phyloP scores from a whole-genome alignment of 768 basidiomycete species.

The Saitozyma podzolica region DNA sequence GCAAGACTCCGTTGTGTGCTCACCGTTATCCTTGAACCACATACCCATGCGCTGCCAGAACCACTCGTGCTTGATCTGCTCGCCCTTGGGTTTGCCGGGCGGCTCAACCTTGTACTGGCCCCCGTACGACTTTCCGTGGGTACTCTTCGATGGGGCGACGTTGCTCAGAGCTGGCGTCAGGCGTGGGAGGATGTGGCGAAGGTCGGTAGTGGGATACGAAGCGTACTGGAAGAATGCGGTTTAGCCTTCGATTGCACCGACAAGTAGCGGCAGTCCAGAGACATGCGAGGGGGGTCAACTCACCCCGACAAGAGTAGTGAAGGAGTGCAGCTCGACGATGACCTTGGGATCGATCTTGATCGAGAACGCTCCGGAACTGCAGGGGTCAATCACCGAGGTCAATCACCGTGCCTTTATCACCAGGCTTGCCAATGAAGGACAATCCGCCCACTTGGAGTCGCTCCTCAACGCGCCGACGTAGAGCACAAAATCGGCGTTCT shows the following conservation, averaged over 20 bases:
- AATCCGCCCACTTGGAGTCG: constrained; percentile 49
- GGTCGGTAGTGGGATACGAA: constrained; percentile 47
- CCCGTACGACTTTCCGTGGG: constrained; percentile 22
- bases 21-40: constrained; percentile 70
- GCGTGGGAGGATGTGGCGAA: constrained; percentile 49
- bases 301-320: constrained; percentile 44
- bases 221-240: constrained; percentile 30
- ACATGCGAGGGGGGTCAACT: constrained; percentile 6
- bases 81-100: constrained; percentile 20
- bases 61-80: constrained; percentile 71
- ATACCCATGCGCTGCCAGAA: constrained; percentile 77
- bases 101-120: constrained; percentile 28
- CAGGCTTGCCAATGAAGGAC: neutral
- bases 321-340: constrained; percentile 51
- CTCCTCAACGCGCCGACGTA: constrained; percentile 50
- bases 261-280: neutral
- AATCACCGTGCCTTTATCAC: neutral
- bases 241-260: no score
- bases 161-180: constrained; percentile 41
- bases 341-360: constrained; percentile 48
- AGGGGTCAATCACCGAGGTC: constrained; percentile 1
- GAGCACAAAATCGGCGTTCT: constrained; percentile 50
- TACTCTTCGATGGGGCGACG: constrained; percentile 21
- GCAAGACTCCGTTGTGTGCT: neutral
- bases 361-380: constrained; percentile 51